Percentiles rank a stretch among this genome's conserved stretches.
phyloP scores from a whole-genome alignment of 164 flowering plant species.

The Stephania yunnanensis region DNA sequence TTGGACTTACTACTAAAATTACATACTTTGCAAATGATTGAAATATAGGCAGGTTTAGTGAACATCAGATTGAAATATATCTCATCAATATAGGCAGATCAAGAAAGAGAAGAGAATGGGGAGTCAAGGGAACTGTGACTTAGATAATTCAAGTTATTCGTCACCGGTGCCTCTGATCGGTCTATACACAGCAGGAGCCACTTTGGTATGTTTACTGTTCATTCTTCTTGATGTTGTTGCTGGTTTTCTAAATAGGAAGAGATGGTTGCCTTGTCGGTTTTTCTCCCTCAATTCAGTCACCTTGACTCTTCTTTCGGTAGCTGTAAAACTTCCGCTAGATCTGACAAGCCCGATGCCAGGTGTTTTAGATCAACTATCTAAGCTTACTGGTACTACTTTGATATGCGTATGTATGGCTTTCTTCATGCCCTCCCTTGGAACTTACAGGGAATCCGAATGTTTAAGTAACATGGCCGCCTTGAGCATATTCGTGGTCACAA shows the following conservation, averaged over 20 bases:
- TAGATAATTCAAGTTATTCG: background rate
- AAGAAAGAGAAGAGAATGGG: background rate
- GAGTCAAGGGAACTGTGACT: background rate
- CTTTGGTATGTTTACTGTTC: constrained; percentile 2
- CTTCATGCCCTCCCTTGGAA: constrained; percentile 8
- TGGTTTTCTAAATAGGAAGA: background rate
- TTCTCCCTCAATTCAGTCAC: constrained; percentile 12
- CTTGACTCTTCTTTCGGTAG: constrained; percentile 6
- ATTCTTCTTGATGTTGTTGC: background rate
- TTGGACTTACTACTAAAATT: no score
- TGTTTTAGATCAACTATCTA: constrained; percentile 9
- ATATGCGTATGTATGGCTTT: constrained; percentile 10
- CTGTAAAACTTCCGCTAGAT: constrained; percentile 13
- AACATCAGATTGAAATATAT: no score
- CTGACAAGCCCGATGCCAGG: constrained; percentile 14
- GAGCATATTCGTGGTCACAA: constrained; percentile 6
- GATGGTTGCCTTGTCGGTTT: constrained; percentile 10
- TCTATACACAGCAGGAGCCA: background rate
- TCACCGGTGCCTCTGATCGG: constrained; percentile 7
- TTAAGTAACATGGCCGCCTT: constrained; percentile 8
- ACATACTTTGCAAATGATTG: no score
- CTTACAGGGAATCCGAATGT: background rate
- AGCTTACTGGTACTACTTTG: constrained; percentile 8
- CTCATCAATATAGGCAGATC: background rate
- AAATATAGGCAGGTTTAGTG: no score